Evolutionary conservation across 768 basidiomycete genomes (phyloP).

Genomic region (Kwoniella mangroviensis): DNA sequence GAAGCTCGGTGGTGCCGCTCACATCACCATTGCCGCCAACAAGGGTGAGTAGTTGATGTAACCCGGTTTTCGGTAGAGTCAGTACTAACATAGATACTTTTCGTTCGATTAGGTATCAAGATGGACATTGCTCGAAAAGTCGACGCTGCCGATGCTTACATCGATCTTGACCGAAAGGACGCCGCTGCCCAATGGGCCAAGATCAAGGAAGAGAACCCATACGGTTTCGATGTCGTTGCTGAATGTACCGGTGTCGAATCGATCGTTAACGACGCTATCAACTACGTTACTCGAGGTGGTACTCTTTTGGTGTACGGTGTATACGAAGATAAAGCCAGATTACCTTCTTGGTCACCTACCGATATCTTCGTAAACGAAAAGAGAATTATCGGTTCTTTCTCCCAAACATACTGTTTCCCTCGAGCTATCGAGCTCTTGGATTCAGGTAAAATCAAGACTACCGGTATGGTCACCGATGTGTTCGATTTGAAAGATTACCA

Average conservation of each 20-base stretch:
- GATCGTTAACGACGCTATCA: constrained; percentile 83
- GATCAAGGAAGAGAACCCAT: constrained; percentile 76
- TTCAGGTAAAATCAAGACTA: constrained; percentile 76
- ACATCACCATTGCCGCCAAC: constrained; percentile 79
- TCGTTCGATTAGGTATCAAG: constrained; percentile 69
- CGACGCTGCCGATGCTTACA: constrained; percentile 79
- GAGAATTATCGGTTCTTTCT: constrained; percentile 82
- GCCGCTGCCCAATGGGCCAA: constrained; percentile 79
- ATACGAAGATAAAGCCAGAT: constrained; percentile 80
- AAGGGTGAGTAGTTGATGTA: constrained; percentile 59
- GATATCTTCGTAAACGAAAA: constrained; percentile 80
- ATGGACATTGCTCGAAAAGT: constrained; percentile 82
- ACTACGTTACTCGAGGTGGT: constrained; percentile 73
- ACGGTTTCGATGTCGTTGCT: constrained; percentile 86
- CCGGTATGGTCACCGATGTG: constrained; percentile 76
- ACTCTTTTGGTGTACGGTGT: constrained; percentile 70
- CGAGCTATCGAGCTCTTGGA: constrained; percentile 88
- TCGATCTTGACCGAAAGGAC: constrained; percentile 77
- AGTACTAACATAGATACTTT: too few species aligned
- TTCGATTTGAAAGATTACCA: constrained; percentile 68
- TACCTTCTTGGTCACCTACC: constrained; percentile 77
- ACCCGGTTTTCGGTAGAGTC: too few species aligned
- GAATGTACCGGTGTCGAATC: constrained; percentile 84
- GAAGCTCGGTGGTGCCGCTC: constrained; percentile 80
- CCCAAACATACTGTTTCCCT: constrained; percentile 87